These are phyloP conservation scores for Trichosporon coremiiforme DNA, from an alignment of 1,284 basidiomycete species.

Conservation along the genomic window DNA sequence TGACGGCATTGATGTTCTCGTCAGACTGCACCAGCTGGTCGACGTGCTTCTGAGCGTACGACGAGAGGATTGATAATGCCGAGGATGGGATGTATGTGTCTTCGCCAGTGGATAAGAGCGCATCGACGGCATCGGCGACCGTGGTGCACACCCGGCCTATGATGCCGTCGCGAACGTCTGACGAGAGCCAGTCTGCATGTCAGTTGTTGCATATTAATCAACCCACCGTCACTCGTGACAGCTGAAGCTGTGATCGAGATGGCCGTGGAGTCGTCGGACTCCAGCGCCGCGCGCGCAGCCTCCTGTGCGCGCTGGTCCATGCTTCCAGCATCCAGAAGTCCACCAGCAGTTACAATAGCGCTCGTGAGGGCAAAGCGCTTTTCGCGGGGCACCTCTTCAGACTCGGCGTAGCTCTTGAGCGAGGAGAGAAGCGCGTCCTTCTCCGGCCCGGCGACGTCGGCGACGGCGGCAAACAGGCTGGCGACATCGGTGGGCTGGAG, in stretches of 20 bases:
- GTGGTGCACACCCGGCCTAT: constrained; percentile 55
- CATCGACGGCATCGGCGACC: constrained; percentile 59
- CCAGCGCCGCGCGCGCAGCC: constrained; percentile 40
- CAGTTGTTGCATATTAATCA: too few relatives aligned
- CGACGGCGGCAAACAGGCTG: constrained; percentile 28
- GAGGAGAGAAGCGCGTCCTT: constrained; percentile 24
- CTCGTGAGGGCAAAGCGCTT: constrained; percentile 34
- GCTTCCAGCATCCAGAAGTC: constrained; percentile 32
- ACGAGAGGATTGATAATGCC: constrained; percentile 39
- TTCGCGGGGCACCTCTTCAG: constrained; percentile 23
- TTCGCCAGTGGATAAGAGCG: constrained; percentile 38
- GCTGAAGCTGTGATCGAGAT: constrained; percentile 34
- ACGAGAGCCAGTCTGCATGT: constrained; percentile 34
- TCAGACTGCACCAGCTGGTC: constrained; percentile 39
- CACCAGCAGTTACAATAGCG: constrained; percentile 20
- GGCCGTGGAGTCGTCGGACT: constrained; percentile 23
- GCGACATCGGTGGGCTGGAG: constrained; percentile 32
- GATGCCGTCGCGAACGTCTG: constrained; percentile 37
- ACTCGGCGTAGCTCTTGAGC: constrained; percentile 30
- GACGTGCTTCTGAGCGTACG: constrained; percentile 40
- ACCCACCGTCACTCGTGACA: constrained; percentile 23
- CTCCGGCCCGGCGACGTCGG: constrained; percentile 19
- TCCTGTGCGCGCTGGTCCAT: constrained; percentile 42
- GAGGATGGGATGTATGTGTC: constrained; percentile 22
- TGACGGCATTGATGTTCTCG: constrained; percentile 38